Percentiles rank a stretch among this genome's conserved stretches.
These are phyloP conservation scores for Oryza australiensis DNA, from an alignment of 176 grass and related monocot genomes.

Conservation along the genomic window DNA sequence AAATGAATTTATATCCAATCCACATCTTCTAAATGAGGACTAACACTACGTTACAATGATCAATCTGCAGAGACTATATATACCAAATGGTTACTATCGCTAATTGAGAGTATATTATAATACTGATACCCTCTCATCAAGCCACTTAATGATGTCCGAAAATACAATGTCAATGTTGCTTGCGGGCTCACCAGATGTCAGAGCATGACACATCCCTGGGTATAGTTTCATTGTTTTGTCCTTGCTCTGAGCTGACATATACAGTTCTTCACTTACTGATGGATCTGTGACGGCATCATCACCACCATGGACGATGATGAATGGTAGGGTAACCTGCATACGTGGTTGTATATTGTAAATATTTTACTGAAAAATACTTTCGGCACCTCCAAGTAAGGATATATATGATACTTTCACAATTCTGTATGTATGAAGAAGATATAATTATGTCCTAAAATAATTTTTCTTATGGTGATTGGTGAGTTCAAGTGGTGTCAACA, in stretches of 20 bases:
- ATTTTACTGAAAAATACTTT: neutral
- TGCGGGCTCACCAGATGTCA: slow-evolving; percentile 54
- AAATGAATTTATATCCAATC: too few species aligned
- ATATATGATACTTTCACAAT: too few species aligned
- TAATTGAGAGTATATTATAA: neutral
- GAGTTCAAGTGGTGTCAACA: neutral
- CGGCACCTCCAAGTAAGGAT: too few species aligned
- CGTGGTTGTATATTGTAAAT: neutral
- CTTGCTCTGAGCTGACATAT: slow-evolving; percentile 38
- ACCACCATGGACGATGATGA: slow-evolving; percentile 64
- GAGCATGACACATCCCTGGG: slow-evolving; percentile 66
- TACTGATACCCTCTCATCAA: slow-evolving; percentile 39
- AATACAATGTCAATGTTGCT: slow-evolving; percentile 56
- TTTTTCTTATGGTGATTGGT: too few species aligned
- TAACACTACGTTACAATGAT: too few species aligned
- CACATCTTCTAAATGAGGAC: too few species aligned
- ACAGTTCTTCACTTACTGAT: slow-evolving; percentile 45
- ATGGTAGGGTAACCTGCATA: slow-evolving; percentile 50
- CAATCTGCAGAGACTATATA: too few species aligned
- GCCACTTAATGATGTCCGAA: slow-evolving; percentile 59
- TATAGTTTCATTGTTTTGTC: slow-evolving; percentile 58
- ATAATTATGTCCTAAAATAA: too few species aligned
- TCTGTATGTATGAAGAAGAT: too few species aligned
- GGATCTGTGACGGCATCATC: slow-evolving; percentile 56
- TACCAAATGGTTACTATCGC: too few species aligned